Evolutionary conservation across 495 filamentous ascomycete genomes (phyloP).

Genomic region (Hyaloscypha finlandica): DNA sequence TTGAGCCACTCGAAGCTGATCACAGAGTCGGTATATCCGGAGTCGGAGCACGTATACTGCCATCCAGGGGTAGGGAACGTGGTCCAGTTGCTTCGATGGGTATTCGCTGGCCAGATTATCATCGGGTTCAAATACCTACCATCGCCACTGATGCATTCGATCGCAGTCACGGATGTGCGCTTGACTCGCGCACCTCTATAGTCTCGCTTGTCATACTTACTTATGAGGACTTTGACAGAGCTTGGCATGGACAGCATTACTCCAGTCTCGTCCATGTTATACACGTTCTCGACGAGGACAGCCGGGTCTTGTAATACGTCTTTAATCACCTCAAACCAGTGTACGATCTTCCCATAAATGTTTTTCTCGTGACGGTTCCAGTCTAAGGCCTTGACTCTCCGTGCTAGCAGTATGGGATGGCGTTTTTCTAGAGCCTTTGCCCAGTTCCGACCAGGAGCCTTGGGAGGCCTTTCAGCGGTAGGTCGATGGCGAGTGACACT

Average conservation of each 20-base stretch:
- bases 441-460: constrained; percentile 20
- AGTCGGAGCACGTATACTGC: constrained; percentile 24
- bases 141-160: constrained; percentile 37
- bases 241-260: constrained; percentile 40
- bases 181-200: constrained; percentile 24
- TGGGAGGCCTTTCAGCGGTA: constrained; percentile 12
- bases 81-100: constrained; percentile 39
- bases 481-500: constrained; percentile 17
- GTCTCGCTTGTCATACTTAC: constrained; percentile 35
- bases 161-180: constrained; percentile 36
- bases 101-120: constrained; percentile 43
- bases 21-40: constrained; percentile 35
- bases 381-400: too few relatives aligned
- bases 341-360: too few relatives aligned
- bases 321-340: too few relatives aligned
- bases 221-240: constrained; percentile 41
- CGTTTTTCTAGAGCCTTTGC: constrained; percentile 30
- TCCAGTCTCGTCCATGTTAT: constrained; percentile 39
- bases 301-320: constrained; percentile 33
- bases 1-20: constrained; percentile 28
- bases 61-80: constrained; percentile 34
- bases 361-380: too few relatives aligned
- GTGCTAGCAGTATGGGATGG: constrained; percentile 31
- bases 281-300: constrained; percentile 35
- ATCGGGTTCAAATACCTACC: constrained; percentile 25